These are phyloP conservation scores for Schizosaccharomyces japonicus DNA, from an alignment of 805 yeast species.

Conservation along the genomic window DNA sequence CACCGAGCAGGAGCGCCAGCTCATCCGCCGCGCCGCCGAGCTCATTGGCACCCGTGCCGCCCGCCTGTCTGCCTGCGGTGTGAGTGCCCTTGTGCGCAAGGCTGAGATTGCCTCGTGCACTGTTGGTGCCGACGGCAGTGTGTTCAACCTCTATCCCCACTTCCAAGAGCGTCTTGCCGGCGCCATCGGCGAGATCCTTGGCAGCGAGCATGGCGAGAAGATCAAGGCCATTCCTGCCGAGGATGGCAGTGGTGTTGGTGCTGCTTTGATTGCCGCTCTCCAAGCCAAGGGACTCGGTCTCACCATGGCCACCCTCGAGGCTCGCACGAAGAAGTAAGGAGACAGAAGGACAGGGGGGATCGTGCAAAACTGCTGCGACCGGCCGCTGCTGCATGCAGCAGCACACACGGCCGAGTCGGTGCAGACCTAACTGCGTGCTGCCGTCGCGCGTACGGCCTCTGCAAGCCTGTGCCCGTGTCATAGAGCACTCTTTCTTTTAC, in stretches of 20 bases:
- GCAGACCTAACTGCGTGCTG: too few species aligned
- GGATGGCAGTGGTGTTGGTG: conserved; percentile 64
- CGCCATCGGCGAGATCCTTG: conserved; percentile 72
- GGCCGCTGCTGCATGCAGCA: too few species aligned
- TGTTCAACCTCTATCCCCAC: conserved; percentile 76
- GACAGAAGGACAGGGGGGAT: too few species aligned
- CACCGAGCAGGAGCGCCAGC: conserved; percentile 52
- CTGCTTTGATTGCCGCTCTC: conserved; percentile 1
- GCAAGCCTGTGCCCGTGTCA: too few species aligned
- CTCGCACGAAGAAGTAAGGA: background rate
- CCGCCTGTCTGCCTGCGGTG: conserved; percentile 78
- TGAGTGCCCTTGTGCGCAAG: conserved; percentile 80
- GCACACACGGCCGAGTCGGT: too few species aligned
- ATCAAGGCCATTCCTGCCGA: conserved; percentile 74
- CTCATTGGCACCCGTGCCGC: conserved; percentile 81
- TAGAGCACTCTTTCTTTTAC: too few species aligned
- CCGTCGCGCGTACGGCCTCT: too few species aligned
- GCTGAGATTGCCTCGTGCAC: conserved; percentile 45
- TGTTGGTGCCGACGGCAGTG: conserved; percentile 95
- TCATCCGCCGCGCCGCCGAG: conserved; percentile 63
- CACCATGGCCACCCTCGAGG: background rate
- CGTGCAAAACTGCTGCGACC: too few species aligned
- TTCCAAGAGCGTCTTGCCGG: conserved; percentile 73
- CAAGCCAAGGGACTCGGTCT: background rate
- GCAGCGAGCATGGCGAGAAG: conserved; percentile 45